A percentile compares a stretch with the other conserved stretches of the same genome.
Conservation (phyloP, 2,329 filamentous ascomycete species). For the Calonectria crousiana region DNA sequence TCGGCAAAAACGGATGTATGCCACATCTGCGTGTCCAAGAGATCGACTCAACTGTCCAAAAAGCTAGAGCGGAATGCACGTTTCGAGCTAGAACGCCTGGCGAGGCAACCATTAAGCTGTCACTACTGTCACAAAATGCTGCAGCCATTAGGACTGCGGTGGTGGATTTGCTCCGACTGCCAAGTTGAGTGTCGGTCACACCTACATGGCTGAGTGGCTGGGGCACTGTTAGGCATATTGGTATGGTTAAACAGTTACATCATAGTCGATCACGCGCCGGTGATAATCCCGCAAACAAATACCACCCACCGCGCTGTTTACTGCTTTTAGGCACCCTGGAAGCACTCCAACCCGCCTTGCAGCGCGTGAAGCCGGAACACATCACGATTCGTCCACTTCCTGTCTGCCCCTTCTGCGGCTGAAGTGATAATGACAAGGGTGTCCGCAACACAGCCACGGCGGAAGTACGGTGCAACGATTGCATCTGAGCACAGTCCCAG, state of each 20-base stretch:
- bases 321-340: neutral
- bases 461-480: neutral
- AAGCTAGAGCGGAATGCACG: neutral
- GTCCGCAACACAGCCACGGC: neutral
- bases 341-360: neutral
- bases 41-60: neutral
- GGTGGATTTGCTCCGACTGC: neutral
- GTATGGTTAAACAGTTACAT: neutral
- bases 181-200: neutral
- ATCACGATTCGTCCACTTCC: neutral
- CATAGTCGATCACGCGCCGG: neutral
- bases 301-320: neutral
- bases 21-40: neutral
- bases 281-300: neutral
- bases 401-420: neutral
- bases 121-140: conserved; percentile 1
- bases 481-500: neutral
- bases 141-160: neutral
- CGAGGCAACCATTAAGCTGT: neutral
- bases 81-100: neutral
- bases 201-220: neutral
- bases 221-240: neutral
- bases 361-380: neutral
- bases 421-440: neutral
- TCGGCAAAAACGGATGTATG: neutral